phyloP scores from a whole-genome alignment of 495 filamentous ascomycete genomes.

The Tuber melanosporum region DNA sequence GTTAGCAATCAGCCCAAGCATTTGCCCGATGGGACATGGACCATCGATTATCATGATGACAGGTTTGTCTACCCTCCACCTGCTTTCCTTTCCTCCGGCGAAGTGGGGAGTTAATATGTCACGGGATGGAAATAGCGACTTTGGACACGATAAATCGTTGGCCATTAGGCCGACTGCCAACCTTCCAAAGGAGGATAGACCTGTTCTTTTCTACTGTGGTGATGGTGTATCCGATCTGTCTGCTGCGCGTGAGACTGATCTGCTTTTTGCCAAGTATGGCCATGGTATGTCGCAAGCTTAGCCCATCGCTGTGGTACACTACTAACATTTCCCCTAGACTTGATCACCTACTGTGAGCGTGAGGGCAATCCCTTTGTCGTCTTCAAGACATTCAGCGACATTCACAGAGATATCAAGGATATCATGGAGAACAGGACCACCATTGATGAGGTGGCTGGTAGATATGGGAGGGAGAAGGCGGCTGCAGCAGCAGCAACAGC shows the following conservation, averaged over 20 bases:
- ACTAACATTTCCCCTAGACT: constrained; percentile 45
- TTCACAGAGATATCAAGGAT: constrained; percentile 25
- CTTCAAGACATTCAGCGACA: constrained; percentile 56
- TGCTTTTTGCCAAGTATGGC: constrained; percentile 85
- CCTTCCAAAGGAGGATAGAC: constrained; percentile 60
- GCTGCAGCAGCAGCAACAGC: not conserved
- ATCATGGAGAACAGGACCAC: constrained; percentile 25
- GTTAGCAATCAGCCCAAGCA: constrained; percentile 77
- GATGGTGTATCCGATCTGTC: constrained; percentile 86
- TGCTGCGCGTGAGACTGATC: constrained; percentile 77
- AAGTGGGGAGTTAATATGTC: constrained; percentile 8
- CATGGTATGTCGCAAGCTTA: constrained; percentile 52
- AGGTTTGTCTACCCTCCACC: constrained; percentile 48
- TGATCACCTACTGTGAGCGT: constrained; percentile 60
- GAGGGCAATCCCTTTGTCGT: constrained; percentile 60
- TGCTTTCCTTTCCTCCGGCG: not conserved
- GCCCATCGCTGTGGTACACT: not conserved
- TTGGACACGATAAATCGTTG: constrained; percentile 88
- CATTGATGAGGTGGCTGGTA: constrained; percentile 18
- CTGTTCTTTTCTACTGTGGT: constrained; percentile 78
- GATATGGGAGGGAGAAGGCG: constrained; percentile 10
- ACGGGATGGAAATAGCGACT: constrained; percentile 51
- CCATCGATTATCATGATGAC: constrained; percentile 80
- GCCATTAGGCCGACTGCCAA: constrained; percentile 70
- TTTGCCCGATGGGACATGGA: constrained; percentile 74